These are phyloP conservation scores for Clathrospora elynae DNA, from an alignment of 2,329 filamentous ascomycete genomes.

Conservation along the genomic window DNA sequence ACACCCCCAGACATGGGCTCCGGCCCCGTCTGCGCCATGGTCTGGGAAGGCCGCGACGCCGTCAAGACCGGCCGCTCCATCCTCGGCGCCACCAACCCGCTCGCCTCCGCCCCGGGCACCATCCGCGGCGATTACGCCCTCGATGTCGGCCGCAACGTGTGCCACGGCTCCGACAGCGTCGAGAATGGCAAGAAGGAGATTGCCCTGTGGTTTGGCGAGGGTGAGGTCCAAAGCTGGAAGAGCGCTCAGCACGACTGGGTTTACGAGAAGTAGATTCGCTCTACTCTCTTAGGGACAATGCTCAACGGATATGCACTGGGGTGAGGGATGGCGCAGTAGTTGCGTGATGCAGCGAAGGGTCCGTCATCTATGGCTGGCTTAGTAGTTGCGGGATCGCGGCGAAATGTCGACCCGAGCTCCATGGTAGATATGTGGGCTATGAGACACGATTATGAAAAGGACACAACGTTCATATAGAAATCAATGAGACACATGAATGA, in stretches of 20 bases:
- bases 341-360: neutral
- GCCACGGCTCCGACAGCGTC: conserved; percentile 98
- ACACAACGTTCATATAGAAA: conserved; percentile 19
- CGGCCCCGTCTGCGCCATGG: conserved; percentile 98
- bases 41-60: conserved; percentile 98
- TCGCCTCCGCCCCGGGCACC: conserved; percentile 91
- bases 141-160: conserved; percentile 95
- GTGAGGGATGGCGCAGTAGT: conserved; percentile 10
- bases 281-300: neutral
- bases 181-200: conserved; percentile 99
- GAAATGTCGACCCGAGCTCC: conserved; percentile 3
- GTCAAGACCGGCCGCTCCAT: conserved; percentile 98
- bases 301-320: conserved; percentile 20
- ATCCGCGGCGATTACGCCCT: conserved; percentile 95
- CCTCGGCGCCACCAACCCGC: conserved; percentile 98
- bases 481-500: conserved; percentile 34
- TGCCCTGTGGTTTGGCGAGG: conserved; percentile 93
- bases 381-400: conserved; percentile 6
- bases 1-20: conserved; percentile 80
- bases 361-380: neutral
- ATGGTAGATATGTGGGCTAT: conserved; percentile 11
- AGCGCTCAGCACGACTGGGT: conserved; percentile 86
- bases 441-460: conserved; percentile 26
- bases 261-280: conserved; percentile 77
- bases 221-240: conserved; percentile 86